These are phyloP conservation scores for Ceratocystis papillata DNA, from an alignment of 2,329 filamentous ascomycete species.

Conservation along the genomic window DNA sequence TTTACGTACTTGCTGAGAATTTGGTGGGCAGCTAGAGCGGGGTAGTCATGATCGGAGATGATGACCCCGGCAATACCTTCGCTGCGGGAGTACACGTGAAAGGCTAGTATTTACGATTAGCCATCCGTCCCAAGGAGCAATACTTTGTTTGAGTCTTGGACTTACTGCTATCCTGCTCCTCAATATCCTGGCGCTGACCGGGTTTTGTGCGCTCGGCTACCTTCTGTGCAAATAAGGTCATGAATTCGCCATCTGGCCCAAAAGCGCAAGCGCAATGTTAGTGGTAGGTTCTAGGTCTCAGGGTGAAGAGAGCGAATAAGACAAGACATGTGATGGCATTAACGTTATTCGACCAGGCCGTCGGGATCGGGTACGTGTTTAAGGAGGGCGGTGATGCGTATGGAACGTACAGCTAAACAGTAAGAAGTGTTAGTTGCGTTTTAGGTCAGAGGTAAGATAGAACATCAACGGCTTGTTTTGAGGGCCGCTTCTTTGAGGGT, in stretches of 20 bases:
- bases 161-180: conserved; percentile 55
- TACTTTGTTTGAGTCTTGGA: background rate
- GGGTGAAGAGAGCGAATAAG: background rate
- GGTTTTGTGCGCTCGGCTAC: conserved; percentile 74
- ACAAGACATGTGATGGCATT: background rate
- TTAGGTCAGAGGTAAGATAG: background rate
- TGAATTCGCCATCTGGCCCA: conserved; percentile 47
- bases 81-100: conserved; percentile 66
- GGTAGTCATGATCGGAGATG: conserved; percentile 66
- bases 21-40: conserved; percentile 69
- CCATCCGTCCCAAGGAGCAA: conserved; percentile 1
- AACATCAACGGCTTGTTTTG: background rate
- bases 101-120: conserved; percentile 44
- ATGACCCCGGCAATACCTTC: conserved; percentile 67
- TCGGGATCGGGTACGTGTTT: background rate
- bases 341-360: background rate
- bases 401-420: conserved; percentile 20
- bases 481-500: background rate
- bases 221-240: conserved; percentile 76
- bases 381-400: background rate
- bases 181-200: conserved; percentile 75
- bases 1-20: conserved; percentile 57
- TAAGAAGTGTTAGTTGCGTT: conserved; percentile 12
- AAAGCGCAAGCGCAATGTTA: conserved; percentile 7
- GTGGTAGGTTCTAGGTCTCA: background rate